Base-by-base conservation (phyloP, 139 green algal genomes). In the Tetradesmus lagerheimii region DNA sequence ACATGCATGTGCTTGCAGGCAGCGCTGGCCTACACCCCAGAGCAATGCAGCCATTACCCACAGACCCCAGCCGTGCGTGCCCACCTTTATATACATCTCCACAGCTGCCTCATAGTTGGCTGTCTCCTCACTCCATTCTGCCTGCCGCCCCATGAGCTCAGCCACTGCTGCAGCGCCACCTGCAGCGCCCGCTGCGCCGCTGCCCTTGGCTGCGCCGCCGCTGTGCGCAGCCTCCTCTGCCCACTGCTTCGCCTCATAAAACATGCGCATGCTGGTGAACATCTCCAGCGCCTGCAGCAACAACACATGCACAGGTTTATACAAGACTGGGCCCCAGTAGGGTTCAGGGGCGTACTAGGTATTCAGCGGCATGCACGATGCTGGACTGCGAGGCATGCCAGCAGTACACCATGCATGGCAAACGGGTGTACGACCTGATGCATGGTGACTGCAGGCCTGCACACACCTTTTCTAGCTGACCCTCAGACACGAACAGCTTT, bases 41-140 rank as follows among this genome's bases (percentile, higher is more conserved):
- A n/a, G n/a, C n/a, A n/a, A n/a, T n/a, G 20, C 47, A 62, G 47
- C 47, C 47, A 62, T 23, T 62, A 20, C 47, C 1, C 35, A 25
- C 18, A 45, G 20, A 34, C 14, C 76, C 0, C 57, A 71, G 57
- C 23, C 57, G 9, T 71, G 20, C 2, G 20, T n/a, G 38, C 84
- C 25, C 29, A 95, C 93, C 93, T 97, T 95, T 87, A 98, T 93
- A 91, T 98, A 98, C 94, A 98, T 97, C 53, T 97, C 94, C 9
- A 92, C 95, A 34, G 96, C 96, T 25, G 94, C 93, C n/a, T 94
- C 94, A 84, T 95, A 97, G 92, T 98, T 96, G 50, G 93, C 95
- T 39, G 95, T 91, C 94, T 98, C 93, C 92, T 98, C 96, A 76
- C 89, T 95, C 96, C 96, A 98, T 91, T 97, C 94, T 9, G 96